These are phyloP conservation scores for Meyerozyma sp. DNA, from an alignment of 1,139 yeast species.

Conservation along the genomic window DNA sequence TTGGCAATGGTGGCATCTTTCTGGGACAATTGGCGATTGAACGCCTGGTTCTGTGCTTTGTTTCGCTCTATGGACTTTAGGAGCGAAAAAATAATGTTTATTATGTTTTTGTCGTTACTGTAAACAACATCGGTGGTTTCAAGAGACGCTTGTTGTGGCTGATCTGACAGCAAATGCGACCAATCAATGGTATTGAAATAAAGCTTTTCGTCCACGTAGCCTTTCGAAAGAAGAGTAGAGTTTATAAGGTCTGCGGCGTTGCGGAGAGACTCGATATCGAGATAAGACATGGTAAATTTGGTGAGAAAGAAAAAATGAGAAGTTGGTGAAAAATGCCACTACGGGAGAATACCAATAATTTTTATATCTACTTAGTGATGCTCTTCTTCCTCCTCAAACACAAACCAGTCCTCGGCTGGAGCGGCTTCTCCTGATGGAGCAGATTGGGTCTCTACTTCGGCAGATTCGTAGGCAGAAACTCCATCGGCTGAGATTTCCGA, in stretches of 20 bases:
- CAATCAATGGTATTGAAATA: constrained; percentile 33
- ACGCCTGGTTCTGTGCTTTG: constrained; percentile 28
- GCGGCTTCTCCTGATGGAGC: constrained; percentile 27
- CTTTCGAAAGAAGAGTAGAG: constrained; percentile 30
- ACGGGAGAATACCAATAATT: neutral
- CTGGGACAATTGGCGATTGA: constrained; percentile 24
- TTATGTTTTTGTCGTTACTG: constrained; percentile 38
- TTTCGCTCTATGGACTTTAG: constrained; percentile 35
- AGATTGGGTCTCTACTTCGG: constrained; percentile 67
- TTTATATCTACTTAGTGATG: constrained; percentile 8
- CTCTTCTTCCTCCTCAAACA: constrained; percentile 75
- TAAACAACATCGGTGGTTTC: constrained; percentile 26
- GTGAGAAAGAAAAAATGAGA: neutral
- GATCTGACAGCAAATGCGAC: constrained; percentile 11
- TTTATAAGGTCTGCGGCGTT: constrained; percentile 38
- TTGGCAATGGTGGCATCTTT: constrained; percentile 27
- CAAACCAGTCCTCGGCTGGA: constrained; percentile 74
- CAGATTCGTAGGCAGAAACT: constrained; percentile 66
- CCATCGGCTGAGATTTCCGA: constrained; percentile 73
- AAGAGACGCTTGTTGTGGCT: constrained; percentile 3
- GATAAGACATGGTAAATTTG: constrained; percentile 6
- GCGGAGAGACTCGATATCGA: constrained; percentile 28
- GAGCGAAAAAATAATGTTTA: constrained; percentile 39
- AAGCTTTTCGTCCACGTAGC: constrained; percentile 29
- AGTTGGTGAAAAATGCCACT: neutral